Percentiles rank a stretch among this genome's conserved stretches.
phyloP scores from a whole-genome alignment of 2,329 filamentous ascomycete species.

The Aspergillus pseudotamarii region DNA sequence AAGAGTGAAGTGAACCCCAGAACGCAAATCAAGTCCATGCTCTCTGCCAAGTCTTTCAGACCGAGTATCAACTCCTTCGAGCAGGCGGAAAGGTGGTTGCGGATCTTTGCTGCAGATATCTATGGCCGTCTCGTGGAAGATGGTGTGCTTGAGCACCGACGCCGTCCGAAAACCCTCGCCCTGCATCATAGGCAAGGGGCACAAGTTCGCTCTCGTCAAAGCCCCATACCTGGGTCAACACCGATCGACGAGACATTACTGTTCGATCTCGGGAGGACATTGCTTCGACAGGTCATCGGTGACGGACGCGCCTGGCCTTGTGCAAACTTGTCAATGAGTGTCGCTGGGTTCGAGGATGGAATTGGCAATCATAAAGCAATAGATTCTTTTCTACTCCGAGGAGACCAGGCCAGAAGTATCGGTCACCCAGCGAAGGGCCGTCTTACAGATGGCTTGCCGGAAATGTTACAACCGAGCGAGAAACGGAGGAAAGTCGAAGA shows the following conservation, averaged over 20 bases:
- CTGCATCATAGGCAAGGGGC: slow-evolving; percentile 76
- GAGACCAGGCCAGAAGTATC: slow-evolving; percentile 58
- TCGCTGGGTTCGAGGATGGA: slow-evolving; percentile 91
- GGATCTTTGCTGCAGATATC: slow-evolving; percentile 90
- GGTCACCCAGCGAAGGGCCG: slow-evolving; percentile 23
- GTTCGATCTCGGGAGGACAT: slow-evolving; percentile 73
- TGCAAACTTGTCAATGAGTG: slow-evolving; percentile 82
- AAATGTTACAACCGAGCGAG: slow-evolving; percentile 24
- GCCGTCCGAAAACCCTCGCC: slow-evolving; percentile 82
- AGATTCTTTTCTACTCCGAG: slow-evolving; percentile 76
- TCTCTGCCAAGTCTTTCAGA: slow-evolving; percentile 92
- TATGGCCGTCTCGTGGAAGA: slow-evolving; percentile 88
- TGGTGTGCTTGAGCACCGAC: slow-evolving; percentile 82
- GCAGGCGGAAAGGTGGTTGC: slow-evolving; percentile 81
- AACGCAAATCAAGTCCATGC: slow-evolving; percentile 95
- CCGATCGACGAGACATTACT: slow-evolving; percentile 71
- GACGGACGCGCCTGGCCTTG: slow-evolving; percentile 89
- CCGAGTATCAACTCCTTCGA: slow-evolving; percentile 78
- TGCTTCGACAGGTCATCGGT: slow-evolving; percentile 75
- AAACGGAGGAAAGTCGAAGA: slow-evolving; percentile 54
- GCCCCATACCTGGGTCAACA: slow-evolving; percentile 75
- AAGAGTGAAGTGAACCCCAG: slow-evolving; percentile 84
- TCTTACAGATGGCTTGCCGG: slow-evolving; percentile 15
- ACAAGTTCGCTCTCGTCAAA: slow-evolving; percentile 74
- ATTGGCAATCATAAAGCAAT: slow-evolving; percentile 84